Evolutionary conservation across 2,329 filamentous ascomycete genomes (phyloP).

Genomic region (Byssoonygena ceratinophila): DNA sequence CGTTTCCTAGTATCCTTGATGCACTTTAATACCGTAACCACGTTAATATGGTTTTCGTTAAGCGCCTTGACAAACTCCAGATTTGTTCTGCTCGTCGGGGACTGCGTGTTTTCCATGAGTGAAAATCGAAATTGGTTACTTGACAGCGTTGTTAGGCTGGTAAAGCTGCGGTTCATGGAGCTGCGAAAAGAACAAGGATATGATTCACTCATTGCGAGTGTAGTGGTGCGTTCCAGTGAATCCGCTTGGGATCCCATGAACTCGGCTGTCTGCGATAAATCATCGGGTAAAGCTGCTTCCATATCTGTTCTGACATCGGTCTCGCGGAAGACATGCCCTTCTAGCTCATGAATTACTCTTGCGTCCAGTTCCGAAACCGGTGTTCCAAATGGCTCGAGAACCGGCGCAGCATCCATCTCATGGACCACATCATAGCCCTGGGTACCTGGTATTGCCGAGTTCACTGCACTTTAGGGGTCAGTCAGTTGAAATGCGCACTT

Average conservation of each 20-base stretch:
- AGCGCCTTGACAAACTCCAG: background rate
- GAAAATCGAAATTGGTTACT: background rate
- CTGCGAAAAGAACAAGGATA: background rate
- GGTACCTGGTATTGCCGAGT: background rate
- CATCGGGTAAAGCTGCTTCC: background rate
- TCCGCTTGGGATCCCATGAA: background rate
- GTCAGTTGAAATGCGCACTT: background rate
- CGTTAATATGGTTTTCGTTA: background rate
- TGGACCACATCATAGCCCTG: background rate
- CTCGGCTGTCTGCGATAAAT: background rate
- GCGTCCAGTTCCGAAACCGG: background rate
- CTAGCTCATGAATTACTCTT: constrained; percentile 1
- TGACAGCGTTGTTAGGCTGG: constrained; percentile 1
- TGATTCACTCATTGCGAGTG: background rate
- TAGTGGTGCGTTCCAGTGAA: background rate
- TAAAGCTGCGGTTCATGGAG: background rate
- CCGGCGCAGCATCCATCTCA: background rate
- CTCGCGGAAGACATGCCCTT: background rate
- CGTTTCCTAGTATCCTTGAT: background rate
- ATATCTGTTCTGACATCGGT: background rate
- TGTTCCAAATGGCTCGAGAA: background rate
- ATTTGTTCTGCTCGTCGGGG: background rate
- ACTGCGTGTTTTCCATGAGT: background rate
- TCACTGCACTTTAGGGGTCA: background rate
- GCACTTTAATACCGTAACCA: background rate